Conservation (phyloP, 2,329 filamentous ascomycete species). For the Arthroderma uncinatum region DNA sequence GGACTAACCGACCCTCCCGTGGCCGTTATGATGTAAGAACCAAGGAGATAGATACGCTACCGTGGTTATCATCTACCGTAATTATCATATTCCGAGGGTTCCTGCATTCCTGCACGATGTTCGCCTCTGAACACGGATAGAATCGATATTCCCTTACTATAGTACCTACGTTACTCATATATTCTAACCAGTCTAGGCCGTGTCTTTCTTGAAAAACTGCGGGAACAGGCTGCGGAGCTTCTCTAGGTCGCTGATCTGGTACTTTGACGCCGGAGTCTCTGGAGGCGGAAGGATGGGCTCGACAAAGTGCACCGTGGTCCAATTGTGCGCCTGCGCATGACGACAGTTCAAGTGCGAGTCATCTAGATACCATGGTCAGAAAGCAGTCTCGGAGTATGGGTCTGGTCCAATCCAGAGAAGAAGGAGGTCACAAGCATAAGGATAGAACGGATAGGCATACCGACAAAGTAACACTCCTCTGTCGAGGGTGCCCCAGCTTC, state of each 20-base stretch:
- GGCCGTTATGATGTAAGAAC: no score
- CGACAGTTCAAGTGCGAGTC: constrained; percentile 77
- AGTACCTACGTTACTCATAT: no score
- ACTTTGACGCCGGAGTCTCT: constrained; percentile 52
- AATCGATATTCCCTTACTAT: no score
- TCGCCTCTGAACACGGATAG: no score
- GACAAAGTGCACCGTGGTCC: constrained; percentile 75
- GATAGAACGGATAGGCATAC: constrained; percentile 48
- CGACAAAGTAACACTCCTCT: constrained; percentile 82
- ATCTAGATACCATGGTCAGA: constrained; percentile 45
- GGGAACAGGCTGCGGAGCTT: constrained; percentile 69
- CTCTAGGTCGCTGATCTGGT: constrained; percentile 63
- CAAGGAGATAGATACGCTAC: no score
- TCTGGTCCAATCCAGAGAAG: not conserved
- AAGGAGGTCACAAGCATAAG: not conserved
- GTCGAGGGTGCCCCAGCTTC: constrained; percentile 61
- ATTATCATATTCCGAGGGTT: not conserved
- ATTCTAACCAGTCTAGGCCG: no score
- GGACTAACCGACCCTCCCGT: not conserved
- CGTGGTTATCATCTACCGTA: no score
- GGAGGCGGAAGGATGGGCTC: constrained; percentile 62
- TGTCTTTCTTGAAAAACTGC: constrained; percentile 60
- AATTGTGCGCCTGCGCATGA: constrained; percentile 66
- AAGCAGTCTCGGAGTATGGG: not conserved
- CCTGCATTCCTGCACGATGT: no score